A percentile compares a stretch with the other conserved stretches of the same genome.
Conservation (phyloP, 1,284 basidiomycete genomes). For the Mycosarcoma maydis region DNA sequence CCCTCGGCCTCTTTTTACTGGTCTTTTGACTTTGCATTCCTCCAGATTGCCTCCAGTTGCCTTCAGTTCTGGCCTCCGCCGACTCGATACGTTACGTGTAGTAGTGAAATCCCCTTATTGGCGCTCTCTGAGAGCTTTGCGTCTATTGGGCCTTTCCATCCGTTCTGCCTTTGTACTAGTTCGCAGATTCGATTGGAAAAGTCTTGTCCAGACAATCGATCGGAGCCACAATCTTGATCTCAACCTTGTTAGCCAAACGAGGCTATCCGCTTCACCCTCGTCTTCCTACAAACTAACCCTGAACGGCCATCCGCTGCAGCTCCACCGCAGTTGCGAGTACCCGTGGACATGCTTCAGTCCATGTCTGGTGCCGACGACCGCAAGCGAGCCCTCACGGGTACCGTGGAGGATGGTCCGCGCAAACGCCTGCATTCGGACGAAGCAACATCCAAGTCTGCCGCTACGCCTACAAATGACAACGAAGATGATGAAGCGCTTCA, state of each 20-base stretch:
- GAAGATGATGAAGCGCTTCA: conserved; percentile 37
- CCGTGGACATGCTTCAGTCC: conserved; percentile 33
- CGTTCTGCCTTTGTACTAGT: neutral
- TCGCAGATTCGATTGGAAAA: neutral
- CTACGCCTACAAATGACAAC: conserved; percentile 29
- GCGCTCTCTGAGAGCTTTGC: too few relatives aligned
- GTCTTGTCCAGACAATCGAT: neutral
- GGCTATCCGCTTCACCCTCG: too few relatives aligned
- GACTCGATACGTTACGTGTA: too few relatives aligned
- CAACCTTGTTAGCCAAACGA: neutral
- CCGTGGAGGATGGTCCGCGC: conserved; percentile 26
- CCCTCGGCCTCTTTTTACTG: too few relatives aligned
- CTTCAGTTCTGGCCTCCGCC: too few relatives aligned
- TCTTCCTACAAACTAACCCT: too few relatives aligned
- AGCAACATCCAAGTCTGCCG: conserved; percentile 7
- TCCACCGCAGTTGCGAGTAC: neutral
- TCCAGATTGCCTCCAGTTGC: too few relatives aligned
- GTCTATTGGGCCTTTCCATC: neutral
- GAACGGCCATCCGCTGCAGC: neutral
- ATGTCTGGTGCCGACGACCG: conserved; percentile 48
- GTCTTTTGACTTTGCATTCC: too few relatives aligned
- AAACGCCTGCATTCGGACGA: conserved; percentile 47
- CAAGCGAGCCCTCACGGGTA: conserved; percentile 46
- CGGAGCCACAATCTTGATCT: neutral
- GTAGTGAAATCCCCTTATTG: too few relatives aligned